phyloP scores from a whole-genome alignment of 805 yeast species.

The Candida namnaoensis region DNA sequence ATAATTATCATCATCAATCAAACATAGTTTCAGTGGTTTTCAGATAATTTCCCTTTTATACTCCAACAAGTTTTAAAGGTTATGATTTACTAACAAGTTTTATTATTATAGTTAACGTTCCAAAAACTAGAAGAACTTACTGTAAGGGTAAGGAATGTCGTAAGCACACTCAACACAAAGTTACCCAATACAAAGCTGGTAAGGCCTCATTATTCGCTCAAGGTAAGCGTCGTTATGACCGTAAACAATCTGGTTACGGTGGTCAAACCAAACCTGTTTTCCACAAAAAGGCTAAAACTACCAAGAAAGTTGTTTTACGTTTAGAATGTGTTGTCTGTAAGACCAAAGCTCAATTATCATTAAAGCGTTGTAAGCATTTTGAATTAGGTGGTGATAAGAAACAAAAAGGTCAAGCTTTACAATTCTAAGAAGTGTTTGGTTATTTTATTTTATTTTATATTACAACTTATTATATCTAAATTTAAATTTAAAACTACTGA shows the following conservation, averaged over 20 bases:
- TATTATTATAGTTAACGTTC: constrained; percentile 82
- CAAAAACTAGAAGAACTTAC: constrained; percentile 99
- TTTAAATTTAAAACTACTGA: not conserved
- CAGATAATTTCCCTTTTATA: no score
- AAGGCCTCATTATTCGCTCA: constrained; percentile 98
- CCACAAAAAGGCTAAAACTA: constrained; percentile 99
- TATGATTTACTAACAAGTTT: constrained; percentile 1
- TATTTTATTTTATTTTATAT: constrained; percentile 1
- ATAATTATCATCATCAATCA: no score
- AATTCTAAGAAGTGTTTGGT: constrained; percentile 61
- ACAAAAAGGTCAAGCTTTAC: constrained; percentile 99
- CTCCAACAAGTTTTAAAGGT: not conserved
- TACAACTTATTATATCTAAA: not conserved
- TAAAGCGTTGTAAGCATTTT: constrained; percentile 99
- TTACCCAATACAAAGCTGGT: constrained; percentile 99
- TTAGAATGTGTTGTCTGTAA: constrained; percentile 98
- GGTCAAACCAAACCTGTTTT: constrained; percentile 99
- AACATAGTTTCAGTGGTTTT: no score
- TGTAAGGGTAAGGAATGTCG: constrained; percentile 99
- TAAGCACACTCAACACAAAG: constrained; percentile 99
- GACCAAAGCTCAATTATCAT: constrained; percentile 95
- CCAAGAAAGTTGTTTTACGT: constrained; percentile 99
- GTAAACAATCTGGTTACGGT: constrained; percentile 99
- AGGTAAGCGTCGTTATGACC: constrained; percentile 99
- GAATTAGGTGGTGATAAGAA: constrained; percentile 99